Conservation (phyloP, 2,329 filamentous ascomycete genomes). For the Rutstroemia sp. region DNA sequence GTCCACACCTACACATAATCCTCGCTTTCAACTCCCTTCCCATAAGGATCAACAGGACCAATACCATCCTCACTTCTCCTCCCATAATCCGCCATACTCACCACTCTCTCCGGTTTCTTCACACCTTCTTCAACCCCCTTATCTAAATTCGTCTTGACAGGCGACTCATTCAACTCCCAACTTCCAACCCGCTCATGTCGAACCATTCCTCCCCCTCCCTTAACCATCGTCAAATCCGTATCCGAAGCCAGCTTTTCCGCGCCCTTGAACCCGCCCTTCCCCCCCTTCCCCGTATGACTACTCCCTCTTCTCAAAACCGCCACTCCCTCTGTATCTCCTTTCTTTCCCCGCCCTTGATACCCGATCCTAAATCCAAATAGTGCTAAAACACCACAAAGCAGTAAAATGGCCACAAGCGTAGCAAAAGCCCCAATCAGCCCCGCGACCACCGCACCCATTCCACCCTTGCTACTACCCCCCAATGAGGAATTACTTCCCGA, state of each 20-base stretch:
- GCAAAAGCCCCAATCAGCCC: conserved; percentile 28
- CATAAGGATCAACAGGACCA: conserved; percentile 21
- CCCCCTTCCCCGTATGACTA: conserved; percentile 14
- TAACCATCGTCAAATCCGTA: conserved; percentile 22
- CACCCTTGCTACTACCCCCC: background rate
- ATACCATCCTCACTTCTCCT: conserved; percentile 23
- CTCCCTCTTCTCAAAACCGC: background rate
- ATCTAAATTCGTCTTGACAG: conserved; percentile 6
- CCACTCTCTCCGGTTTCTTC: conserved; percentile 9
- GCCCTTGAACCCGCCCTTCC: conserved; percentile 28
- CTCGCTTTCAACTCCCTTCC: conserved; percentile 23
- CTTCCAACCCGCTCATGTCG: conserved; percentile 28
- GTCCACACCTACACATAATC: conserved; percentile 16
- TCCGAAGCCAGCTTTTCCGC: conserved; percentile 25
- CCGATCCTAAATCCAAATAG: conserved; percentile 24
- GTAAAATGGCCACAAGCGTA: conserved; percentile 16
- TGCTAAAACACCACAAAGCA: conserved; percentile 10
- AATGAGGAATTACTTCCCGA: background rate
- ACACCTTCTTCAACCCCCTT: conserved; percentile 8
- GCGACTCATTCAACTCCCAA: conserved; percentile 27
- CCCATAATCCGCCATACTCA: conserved; percentile 19
- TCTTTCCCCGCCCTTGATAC: conserved; percentile 5
- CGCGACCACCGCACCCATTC: conserved; percentile 13
- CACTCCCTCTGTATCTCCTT: background rate
- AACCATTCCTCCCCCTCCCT: conserved; percentile 16